Base-by-base conservation (phyloP, 768 basidiomycete genomes). In the Leccinum variicolor region DNA sequence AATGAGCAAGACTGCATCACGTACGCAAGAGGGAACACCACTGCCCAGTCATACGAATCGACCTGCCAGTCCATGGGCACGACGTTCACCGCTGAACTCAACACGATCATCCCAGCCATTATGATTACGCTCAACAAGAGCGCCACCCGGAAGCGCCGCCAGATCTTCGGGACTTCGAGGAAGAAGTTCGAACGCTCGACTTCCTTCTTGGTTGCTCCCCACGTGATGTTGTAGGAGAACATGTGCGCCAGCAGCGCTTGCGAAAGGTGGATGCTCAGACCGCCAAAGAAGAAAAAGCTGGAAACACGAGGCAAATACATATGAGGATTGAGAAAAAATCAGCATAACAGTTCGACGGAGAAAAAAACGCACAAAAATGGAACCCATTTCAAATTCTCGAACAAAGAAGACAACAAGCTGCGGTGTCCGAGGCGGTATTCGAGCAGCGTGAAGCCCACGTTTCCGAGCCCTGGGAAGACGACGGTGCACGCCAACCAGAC, bases 101-200 rank as follows among this genome's bases (percentile, higher is more conserved):
- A 70, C 49, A 94, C 68, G 58, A 84, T 70, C 74, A 92, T 87
- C 45, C 66, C 76, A 3, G 72, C 77, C 55, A 84, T 74, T 14
- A 74, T 55, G 34, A 79, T n/a, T 59, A 84, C 70, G 29, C 78
- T 84, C 47, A 89, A 53, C 25, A 82, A 54, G 63, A 91, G 77
- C 29, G 84, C 79, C 45, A 82, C 62, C 75, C 87, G 84, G 74
- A 92, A 95, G 2, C 92, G 86, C 63, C 84, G 83, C 73, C 87
- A 76, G 67, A 94, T 92, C 62, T 84, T 83, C 17, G 94, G 93
- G 19, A 94, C 84, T 70, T 96, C 93, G 47, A 88, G 82, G 81
- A 90, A 94, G 77, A 96, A 94, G 69, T 94, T 94, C n/a, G 89
- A 90, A 34, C 84, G 80, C 69, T 94, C 87, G 50, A 94, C 90